These are phyloP conservation scores for Nectriaceae sp. DNA, from an alignment of 2,329 filamentous ascomycete genomes.

Conservation along the genomic window DNA sequence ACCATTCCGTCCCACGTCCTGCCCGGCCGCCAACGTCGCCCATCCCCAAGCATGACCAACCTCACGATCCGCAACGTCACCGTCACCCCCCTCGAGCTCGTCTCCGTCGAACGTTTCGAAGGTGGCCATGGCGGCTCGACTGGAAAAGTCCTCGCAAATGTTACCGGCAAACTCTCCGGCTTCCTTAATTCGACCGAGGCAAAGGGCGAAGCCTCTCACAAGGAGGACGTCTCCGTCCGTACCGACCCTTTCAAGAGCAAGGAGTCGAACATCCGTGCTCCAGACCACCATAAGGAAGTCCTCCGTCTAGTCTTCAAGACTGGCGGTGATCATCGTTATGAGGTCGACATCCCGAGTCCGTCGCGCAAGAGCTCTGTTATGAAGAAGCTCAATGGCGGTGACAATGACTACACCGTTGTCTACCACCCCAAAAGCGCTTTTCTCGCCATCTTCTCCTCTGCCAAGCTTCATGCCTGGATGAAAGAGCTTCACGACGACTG, in stretches of 20 bases:
- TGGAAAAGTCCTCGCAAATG: slow-evolving; percentile 46
- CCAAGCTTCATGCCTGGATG: slow-evolving; percentile 80
- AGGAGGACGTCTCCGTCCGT: slow-evolving; percentile 62
- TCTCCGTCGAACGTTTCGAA: slow-evolving; percentile 72
- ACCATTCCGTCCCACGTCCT: neutral
- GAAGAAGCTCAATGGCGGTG: slow-evolving; percentile 52
- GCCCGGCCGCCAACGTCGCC: neutral
- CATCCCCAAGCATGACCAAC: slow-evolving; percentile 44
- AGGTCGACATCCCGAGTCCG: slow-evolving; percentile 70
- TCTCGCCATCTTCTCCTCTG: slow-evolving; percentile 69
- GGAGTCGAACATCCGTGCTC: slow-evolving; percentile 56
- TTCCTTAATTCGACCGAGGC: slow-evolving; percentile 48
- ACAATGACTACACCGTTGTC: slow-evolving; percentile 65
- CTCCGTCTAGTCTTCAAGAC: slow-evolving; percentile 74
- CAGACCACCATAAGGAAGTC: slow-evolving; percentile 63
- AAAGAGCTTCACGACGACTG: slow-evolving; percentile 67
- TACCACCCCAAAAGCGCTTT: slow-evolving; percentile 60
- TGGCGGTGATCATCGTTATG: slow-evolving; percentile 54
- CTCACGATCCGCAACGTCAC: slow-evolving; percentile 85
- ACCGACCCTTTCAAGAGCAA: slow-evolving; percentile 70
- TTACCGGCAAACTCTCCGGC: slow-evolving; percentile 44
- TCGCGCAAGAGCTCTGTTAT: slow-evolving; percentile 62
- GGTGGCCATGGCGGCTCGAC: slow-evolving; percentile 42
- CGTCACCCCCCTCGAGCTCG: slow-evolving; percentile 70
- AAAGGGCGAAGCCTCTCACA: slow-evolving; percentile 61